Evolutionary conservation across 2,329 filamentous ascomycete species (phyloP).

Genomic region (Scopulariopsis brevicaulis): DNA sequence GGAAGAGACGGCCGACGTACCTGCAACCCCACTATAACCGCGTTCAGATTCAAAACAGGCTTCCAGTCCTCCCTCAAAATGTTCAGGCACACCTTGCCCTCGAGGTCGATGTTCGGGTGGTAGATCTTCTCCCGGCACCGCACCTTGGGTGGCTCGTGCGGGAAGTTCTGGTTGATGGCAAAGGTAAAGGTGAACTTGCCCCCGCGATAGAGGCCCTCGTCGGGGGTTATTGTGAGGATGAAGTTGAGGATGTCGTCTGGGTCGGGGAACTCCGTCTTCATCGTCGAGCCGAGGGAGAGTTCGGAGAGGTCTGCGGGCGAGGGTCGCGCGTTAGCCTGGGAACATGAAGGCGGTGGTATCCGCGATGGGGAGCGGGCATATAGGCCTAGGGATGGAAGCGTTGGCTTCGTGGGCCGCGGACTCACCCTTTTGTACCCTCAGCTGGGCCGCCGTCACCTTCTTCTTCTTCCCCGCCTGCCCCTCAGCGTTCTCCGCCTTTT

Average conservation of each 20-base stretch:
- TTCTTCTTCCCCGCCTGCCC: conserved; percentile 78
- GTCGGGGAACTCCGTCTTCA: conserved; percentile 73
- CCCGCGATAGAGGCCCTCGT: conserved; percentile 80
- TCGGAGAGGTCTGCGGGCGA: conserved; percentile 59
- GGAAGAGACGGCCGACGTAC: conserved; percentile 30
- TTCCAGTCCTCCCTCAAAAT: conserved; percentile 99
- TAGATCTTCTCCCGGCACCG: conserved; percentile 98
- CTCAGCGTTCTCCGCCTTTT: conserved; percentile 80
- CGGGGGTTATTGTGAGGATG: conserved; percentile 68
- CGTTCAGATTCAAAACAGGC: conserved; percentile 91
- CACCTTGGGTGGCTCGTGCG: conserved; percentile 95
- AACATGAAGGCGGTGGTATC: background rate
- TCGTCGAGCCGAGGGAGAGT: conserved; percentile 65
- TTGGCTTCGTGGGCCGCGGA: conserved; percentile 1
- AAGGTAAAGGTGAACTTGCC: conserved; percentile 86
- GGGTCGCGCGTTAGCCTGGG: background rate
- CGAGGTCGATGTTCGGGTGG: conserved; percentile 95
- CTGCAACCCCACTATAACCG: conserved; percentile 89
- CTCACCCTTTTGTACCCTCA: conserved; percentile 90
- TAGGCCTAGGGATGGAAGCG: background rate
- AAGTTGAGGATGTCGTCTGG: conserved; percentile 82
- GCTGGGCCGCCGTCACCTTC: conserved; percentile 93
- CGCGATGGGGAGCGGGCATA: background rate
- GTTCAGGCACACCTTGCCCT: conserved; percentile 96
- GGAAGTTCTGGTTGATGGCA: conserved; percentile 87